Evolutionary conservation across 768 basidiomycete genomes (phyloP).

Genomic region (Fomitopsis serialis): DNA sequence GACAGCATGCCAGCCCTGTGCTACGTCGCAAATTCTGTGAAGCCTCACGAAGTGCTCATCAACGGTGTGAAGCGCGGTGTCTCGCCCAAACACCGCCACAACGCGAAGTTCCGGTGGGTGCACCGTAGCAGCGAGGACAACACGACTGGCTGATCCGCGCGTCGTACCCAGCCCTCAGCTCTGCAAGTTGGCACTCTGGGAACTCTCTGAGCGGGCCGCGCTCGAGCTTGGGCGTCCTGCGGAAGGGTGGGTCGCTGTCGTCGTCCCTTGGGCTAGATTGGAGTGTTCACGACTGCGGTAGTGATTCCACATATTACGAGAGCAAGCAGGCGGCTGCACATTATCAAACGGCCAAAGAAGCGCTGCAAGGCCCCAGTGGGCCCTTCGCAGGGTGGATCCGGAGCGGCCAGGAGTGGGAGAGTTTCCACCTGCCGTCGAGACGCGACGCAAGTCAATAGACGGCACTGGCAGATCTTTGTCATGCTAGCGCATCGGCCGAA

Average conservation of each 20-base stretch:
- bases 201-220: slow-evolving; percentile 33
- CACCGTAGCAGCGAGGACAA: not conserved
- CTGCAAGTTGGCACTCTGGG: slow-evolving; percentile 50
- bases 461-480: no score
- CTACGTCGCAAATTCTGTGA: slow-evolving; percentile 52
- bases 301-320: slow-evolving; percentile 32
- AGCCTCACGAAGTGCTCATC: slow-evolving; percentile 59
- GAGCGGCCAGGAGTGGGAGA: slow-evolving; percentile 50
- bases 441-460: not conserved
- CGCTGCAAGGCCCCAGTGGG: slow-evolving; percentile 37
- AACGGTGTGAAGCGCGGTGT: slow-evolving; percentile 80
- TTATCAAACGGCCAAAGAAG: slow-evolving; percentile 49
- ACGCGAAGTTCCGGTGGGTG: slow-evolving; percentile 54
- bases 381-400: slow-evolving; percentile 61
- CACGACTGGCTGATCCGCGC: not conserved
- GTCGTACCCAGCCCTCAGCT: slow-evolving; percentile 41
- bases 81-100: slow-evolving; percentile 61
- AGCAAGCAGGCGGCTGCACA: slow-evolving; percentile 35
- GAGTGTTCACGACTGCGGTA: slow-evolving; percentile 1
- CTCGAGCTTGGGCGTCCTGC: slow-evolving; percentile 9
- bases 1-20: slow-evolving; percentile 48
- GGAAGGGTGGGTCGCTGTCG: slow-evolving; percentile 8
- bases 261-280: not conserved
- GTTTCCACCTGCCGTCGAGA: slow-evolving; percentile 29
- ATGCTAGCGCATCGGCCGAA: no score